Conservation (phyloP, 75 land plant species). For the Selaginella tamariscina region DNA sequence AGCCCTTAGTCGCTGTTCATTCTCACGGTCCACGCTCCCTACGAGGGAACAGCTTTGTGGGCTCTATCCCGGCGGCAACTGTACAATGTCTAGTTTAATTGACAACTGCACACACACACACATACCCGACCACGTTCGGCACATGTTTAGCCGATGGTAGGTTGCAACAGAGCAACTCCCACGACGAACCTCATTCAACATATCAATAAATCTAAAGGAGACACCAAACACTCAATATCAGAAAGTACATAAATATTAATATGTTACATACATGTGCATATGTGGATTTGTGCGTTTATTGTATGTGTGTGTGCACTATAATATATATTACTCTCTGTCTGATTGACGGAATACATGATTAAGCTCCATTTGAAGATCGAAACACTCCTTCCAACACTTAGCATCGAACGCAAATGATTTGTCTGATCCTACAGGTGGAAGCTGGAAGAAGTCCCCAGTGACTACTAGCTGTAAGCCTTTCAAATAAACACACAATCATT, state of each 20-base stretch:
- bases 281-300: too few relatives aligned
- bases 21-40: background rate
- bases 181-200: background rate
- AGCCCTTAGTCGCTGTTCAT: background rate
- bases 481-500: too few relatives aligned
- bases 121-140: too few relatives aligned
- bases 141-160: background rate
- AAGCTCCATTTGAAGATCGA: conserved; percentile 10
- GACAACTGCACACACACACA: too few relatives aligned
- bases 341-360: background rate
- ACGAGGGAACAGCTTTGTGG: background rate
- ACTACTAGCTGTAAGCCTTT: conserved; percentile 6
- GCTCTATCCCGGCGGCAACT: background rate
- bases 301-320: too few relatives aligned
- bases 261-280: too few relatives aligned
- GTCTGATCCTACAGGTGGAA: background rate
- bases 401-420: conserved; percentile 7
- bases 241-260: too few relatives aligned
- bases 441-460: conserved; percentile 9
- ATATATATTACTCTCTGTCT: too few relatives aligned
- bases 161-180: background rate
- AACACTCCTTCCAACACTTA: conserved; percentile 12
- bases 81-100: too few relatives aligned
- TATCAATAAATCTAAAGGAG: too few relatives aligned
- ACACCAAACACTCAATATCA: too few relatives aligned